Base-by-base conservation (phyloP, 495 filamentous ascomycete species). In the Rostrohypoxylon terebratum region DNA sequence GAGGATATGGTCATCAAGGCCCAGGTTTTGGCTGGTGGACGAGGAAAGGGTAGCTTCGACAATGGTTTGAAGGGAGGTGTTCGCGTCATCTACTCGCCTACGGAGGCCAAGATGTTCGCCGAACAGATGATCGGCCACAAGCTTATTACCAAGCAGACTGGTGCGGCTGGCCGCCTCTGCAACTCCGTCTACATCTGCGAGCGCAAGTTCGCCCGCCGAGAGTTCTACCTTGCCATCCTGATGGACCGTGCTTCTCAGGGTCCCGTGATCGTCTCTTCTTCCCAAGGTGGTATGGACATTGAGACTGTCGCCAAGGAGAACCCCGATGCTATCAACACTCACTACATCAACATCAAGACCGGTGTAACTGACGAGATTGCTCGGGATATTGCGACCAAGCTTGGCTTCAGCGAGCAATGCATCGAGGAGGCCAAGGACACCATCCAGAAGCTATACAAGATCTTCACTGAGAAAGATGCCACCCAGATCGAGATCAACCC, bases 401-500 rank as follows among this genome's bases (percentile, higher is more conserved):
- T 99, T 74, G 96, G 96, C 77, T 99, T 99, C 87, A 96, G 93
- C 75, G 92, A 94, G 83, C 94, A 96, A 83, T 98, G 95, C 86
- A 89, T 98, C 78, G 91, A 94, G 77, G 94, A 97, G 55, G 96
- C 95, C 76, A 95, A 91, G 83, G 88, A 92, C 77, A 96, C 94
- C 40, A 98, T 99, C 83, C 93, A 98, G 86, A 98, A 98, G 84
- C 90, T 99, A 31, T 99, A 98, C 89, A 92, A 93, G 86, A 90
- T 97, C 82, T 99, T 99, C 87, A 90, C 93, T 87, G 96, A 99
- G 84, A 94, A 92, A 80, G 96, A 99, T 83, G 93, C 94, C 64
- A 99, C 95, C 59, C 96, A 99, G 83, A 97, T 99, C 77, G 96
- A 99, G 85, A 99, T 99, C 86, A 99, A 99, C 87, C 96, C 96